Base-by-base conservation (phyloP, 129 eudicot genomes). In the Solidago caesia region DNA sequence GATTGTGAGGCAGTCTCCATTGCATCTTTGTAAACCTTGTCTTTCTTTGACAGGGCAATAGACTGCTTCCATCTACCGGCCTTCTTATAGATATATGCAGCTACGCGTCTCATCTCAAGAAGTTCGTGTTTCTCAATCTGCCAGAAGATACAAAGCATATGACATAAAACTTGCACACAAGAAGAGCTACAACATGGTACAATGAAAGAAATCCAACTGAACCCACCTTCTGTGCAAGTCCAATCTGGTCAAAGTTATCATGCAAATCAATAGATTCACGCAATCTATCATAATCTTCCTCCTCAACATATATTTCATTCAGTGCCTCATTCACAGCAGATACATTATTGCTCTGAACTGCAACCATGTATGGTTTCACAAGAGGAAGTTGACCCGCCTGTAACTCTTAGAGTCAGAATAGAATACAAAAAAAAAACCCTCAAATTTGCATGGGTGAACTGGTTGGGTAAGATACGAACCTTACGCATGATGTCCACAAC, bases 1-100 rank as follows among this genome's bases (percentile, higher is more conserved):
- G 99, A 95, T 68, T 95, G 99, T 29, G 99, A 95, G 44, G 96
- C 96, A 49, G 99, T 95, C 85, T 95, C 99, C 99, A 95, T 95
- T 55, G 97, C 97, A 87, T 95, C 99, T 85, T 91, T 95, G 85
- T 91, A 95, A 69, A 91, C 90, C 55, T 89, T 95, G 72, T 95
- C 96, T 78, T 95, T 95, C 89, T 95, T 95, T 41, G 99, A 95
- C 82, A 95, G 75, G 15, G 96, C 94, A 78, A 95, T 95, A 5
- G 99, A 95, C 68, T 85, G 99, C 96, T 91, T 95, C 99, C 99
- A 95, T 79, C 99, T 85, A 52, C 99, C 97, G 8, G 99, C 99
- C 83, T 95, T 95, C 78, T 95, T 95, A 85, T 95, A 95, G 47
- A 95, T 95, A 72, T 91, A 95, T 63, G 99, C 97, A 72, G 99